Conservation (phyloP, 441 rosid species). For the Pelargonium myrrhifolium region DNA sequence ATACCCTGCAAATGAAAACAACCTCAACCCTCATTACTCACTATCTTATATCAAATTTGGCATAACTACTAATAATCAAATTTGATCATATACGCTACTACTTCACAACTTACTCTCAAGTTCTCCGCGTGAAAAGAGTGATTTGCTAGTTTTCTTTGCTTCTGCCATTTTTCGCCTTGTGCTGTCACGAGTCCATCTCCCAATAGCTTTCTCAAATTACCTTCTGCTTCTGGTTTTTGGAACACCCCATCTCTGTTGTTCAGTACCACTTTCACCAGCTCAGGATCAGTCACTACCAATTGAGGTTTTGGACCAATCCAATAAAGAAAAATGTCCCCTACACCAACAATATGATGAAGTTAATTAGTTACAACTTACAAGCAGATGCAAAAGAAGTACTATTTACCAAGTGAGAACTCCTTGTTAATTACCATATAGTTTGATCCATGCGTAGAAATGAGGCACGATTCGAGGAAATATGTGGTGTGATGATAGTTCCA, state of each 20-base stretch:
- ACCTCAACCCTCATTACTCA: no score
- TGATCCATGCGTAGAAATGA: conserved; percentile 22
- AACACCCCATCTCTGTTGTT: conserved; percentile 17
- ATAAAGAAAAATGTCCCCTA: conserved; percentile 29
- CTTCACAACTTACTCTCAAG: conserved; percentile 33
- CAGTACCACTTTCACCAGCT: conserved; percentile 24
- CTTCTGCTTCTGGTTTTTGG: conserved; percentile 2
- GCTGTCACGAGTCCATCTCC: conserved; percentile 32
- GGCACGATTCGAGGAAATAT: conserved; percentile 27
- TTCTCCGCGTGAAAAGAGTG: conserved; percentile 29
- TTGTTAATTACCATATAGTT: conserved; percentile 22
- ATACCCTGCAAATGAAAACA: conserved; percentile 17
- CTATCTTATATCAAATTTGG: no score
- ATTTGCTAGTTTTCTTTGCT: conserved; percentile 31
- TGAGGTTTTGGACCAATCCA: conserved; percentile 30
- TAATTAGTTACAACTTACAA: no score
- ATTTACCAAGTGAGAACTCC: no score
- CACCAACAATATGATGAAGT: not conserved
- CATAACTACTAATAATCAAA: no score
- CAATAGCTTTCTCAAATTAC: conserved; percentile 11
- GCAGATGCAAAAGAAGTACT: not conserved
- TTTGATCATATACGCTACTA: no score
- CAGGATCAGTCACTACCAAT: conserved; percentile 26
- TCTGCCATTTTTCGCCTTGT: conserved; percentile 31
- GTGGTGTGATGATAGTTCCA: conserved; percentile 30